Percentiles rank a stretch among this genome's conserved stretches.
Conservation (phyloP, 169 alveolate species). For the Perkinsus chesapeaki region DNA sequence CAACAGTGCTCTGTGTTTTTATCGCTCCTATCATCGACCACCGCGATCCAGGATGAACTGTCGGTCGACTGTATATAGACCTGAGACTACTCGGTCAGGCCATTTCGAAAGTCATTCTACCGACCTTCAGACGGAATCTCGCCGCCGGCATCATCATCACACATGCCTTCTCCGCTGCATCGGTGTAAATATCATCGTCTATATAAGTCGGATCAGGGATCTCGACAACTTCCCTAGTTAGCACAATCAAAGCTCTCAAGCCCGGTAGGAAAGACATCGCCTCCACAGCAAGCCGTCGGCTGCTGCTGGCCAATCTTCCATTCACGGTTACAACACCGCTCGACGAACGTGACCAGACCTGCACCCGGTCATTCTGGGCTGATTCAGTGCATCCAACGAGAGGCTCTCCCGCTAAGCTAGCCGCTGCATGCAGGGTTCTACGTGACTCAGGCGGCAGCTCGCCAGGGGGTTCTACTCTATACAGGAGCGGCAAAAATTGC, state of each 20-base stretch:
- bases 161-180: not conserved
- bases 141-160: not conserved
- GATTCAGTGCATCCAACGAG: not conserved
- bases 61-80: not conserved
- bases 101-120: not conserved
- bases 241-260: not conserved
- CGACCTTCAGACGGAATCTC: not conserved
- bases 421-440: too few species aligned
- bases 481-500: not conserved
- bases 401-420: too few species aligned
- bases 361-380: not conserved
- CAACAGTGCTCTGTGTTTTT: not conserved
- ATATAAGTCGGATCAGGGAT: not conserved
- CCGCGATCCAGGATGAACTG: not conserved
- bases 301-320: too few species aligned
- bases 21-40: too few species aligned
- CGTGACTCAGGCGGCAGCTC: not conserved
- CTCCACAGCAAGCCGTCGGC: not conserved
- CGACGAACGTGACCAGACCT: not conserved
- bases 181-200: not conserved
- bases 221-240: not conserved
- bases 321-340: too few species aligned
- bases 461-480: not conserved
- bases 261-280: not conserved
- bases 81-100: not conserved